These are phyloP conservation scores for Penicillium sumatraense DNA, from an alignment of 2,329 filamentous ascomycete species.

Conservation along the genomic window DNA sequence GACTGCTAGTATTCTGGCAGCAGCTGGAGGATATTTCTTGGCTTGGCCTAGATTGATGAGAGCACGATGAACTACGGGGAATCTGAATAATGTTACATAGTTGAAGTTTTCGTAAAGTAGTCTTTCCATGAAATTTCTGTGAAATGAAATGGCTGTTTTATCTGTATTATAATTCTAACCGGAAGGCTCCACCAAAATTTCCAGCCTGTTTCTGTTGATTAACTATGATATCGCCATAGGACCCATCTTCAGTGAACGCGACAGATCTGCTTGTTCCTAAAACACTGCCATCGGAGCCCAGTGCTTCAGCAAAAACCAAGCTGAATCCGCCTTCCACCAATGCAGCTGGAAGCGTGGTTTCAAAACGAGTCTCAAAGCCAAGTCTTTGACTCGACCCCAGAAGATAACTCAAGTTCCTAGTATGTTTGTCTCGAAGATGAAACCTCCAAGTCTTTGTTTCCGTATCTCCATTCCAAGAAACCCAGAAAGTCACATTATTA, in stretches of 20 bases:
- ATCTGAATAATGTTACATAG: background rate
- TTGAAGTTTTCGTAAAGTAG: too few relatives aligned
- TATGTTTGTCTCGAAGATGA: background rate
- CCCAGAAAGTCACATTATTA: background rate
- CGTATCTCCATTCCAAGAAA: slow-evolving; percentile 13
- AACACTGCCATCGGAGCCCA: background rate
- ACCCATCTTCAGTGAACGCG: background rate
- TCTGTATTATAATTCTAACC: too few relatives aligned
- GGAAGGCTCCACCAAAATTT: too few relatives aligned
- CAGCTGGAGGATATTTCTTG: slow-evolving; percentile 36
- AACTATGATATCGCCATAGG: background rate
- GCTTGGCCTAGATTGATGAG: slow-evolving; percentile 8
- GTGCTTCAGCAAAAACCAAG: slow-evolving; percentile 3
- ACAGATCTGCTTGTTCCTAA: background rate
- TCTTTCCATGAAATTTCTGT: too few relatives aligned
- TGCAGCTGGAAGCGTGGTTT: background rate
- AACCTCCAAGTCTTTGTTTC: slow-evolving; percentile 8
- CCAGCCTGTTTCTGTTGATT: too few relatives aligned
- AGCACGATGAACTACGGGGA: background rate
- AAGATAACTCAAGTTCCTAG: background rate
- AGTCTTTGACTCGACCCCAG: background rate
- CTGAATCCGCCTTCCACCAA: background rate
- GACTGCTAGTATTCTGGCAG: slow-evolving; percentile 72
- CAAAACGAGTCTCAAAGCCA: slow-evolving; percentile 6
- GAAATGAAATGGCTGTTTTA: too few relatives aligned